Evolutionary conservation across 805 yeast genomes (phyloP).

Genomic region (Saccharomycopsis fermentans): DNA sequence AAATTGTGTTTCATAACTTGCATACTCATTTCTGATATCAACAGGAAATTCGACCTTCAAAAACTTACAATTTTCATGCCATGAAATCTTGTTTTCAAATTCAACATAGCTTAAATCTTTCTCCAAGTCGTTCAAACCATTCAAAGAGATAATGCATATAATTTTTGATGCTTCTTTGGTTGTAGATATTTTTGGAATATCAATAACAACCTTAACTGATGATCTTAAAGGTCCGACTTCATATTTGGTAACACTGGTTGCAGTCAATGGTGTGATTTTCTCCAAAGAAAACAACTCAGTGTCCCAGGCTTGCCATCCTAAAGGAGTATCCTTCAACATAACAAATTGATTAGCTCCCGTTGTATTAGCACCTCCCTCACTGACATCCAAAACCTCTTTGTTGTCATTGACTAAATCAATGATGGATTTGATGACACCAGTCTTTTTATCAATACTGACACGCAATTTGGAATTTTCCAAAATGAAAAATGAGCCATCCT

Average conservation of each 20-base stretch:
- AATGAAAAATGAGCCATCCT: slow-evolving; percentile 33
- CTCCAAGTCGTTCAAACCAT: slow-evolving; percentile 35
- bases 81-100: slow-evolving; percentile 54
- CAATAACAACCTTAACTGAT: slow-evolving; percentile 51
- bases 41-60: slow-evolving; percentile 94
- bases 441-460: slow-evolving; percentile 43
- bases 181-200: slow-evolving; percentile 45
- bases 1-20: slow-evolving; percentile 88
- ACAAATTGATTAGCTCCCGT: slow-evolving; percentile 74
- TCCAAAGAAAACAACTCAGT: slow-evolving; percentile 84
- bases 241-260: slow-evolving; percentile 30
- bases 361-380: slow-evolving; percentile 41
- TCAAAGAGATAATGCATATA: slow-evolving; percentile 59
- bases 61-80: slow-evolving; percentile 85
- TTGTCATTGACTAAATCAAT: slow-evolving; percentile 40
- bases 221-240: slow-evolving; percentile 50
- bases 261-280: slow-evolving; percentile 37
- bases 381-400: slow-evolving; percentile 51
- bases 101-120: slow-evolving; percentile 33
- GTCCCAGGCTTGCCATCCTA: slow-evolving; percentile 95
- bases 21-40: slow-evolving; percentile 61
- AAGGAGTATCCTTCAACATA: slow-evolving; percentile 81
- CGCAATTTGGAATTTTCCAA: slow-evolving; percentile 53
- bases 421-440: slow-evolving; percentile 55
- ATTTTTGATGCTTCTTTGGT: slow-evolving; percentile 25